A percentile compares a stretch with the other conserved stretches of the same genome.
Evolutionary conservation across 2,329 filamentous ascomycete genomes (phyloP).

Genomic region (Rhynchosporium agropyri): DNA sequence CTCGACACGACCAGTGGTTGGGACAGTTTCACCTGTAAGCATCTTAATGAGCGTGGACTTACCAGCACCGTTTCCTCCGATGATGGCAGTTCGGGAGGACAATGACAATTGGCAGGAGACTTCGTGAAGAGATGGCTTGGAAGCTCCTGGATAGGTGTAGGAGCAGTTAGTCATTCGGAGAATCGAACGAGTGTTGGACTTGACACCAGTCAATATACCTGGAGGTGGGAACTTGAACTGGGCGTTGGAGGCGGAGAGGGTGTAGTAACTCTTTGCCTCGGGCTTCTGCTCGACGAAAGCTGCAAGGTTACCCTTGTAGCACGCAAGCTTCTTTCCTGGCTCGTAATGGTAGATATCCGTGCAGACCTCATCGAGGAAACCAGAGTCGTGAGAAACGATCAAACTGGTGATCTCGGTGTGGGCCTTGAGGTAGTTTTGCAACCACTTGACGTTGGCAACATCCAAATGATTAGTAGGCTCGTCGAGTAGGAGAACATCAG

Average conservation of each 20-base stretch:
- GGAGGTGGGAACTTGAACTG: constrained; percentile 99
- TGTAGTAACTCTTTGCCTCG: constrained; percentile 98
- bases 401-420: constrained; percentile 95
- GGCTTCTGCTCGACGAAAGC: constrained; percentile 87
- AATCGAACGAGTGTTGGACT: constrained; percentile 90
- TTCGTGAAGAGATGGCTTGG: constrained; percentile 84
- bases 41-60: constrained; percentile 99
- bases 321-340: constrained; percentile 86
- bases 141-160: constrained; percentile 88
- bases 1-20: constrained; percentile 82
- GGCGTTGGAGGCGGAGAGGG: constrained; percentile 81
- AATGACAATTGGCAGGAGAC: constrained; percentile 87
- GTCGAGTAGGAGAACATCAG: constrained; percentile 95
- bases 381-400: constrained; percentile 98
- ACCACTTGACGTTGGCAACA: constrained; percentile 93
- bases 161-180: constrained; percentile 91
- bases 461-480: constrained; percentile 99
- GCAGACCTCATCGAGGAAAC: constrained; percentile 94
- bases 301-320: constrained; percentile 80
- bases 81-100: constrained; percentile 92
- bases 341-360: constrained; percentile 99
- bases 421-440: constrained; percentile 92
- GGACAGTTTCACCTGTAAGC: constrained; percentile 88
- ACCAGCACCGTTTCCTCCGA: constrained; percentile 95
- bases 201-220: constrained; percentile 91